These are phyloP conservation scores for Cotoneaster glaucophyllus DNA, from an alignment of 306 rosid species.

Conservation along the genomic window DNA sequence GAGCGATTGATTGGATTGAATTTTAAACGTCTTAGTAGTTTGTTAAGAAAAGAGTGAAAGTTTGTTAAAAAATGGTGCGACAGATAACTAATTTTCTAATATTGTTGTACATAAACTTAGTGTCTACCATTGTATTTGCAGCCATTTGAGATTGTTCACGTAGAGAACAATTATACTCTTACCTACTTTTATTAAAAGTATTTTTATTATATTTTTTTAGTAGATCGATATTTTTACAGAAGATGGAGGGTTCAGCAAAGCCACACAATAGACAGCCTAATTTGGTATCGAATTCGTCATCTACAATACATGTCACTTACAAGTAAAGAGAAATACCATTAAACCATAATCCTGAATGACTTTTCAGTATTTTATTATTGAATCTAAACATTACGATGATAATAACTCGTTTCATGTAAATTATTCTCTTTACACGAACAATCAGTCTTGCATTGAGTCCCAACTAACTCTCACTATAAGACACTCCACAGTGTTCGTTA, in stretches of 20 bases:
- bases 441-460: neutral
- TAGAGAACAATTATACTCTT: no score
- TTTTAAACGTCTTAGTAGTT: neutral
- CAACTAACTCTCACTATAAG: neutral
- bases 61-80: neutral
- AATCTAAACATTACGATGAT: no score
- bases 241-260: fast-evolving
- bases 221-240: no score
- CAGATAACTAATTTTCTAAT: no score
- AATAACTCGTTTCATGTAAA: no score
- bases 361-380: no score
- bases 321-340: fast-evolving
- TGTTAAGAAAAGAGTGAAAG: neutral
- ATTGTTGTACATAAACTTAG: no score
- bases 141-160: no score
- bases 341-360: fast-evolving
- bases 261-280: fast-evolving
- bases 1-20: neutral
- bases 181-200: no score
- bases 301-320: fast-evolving
- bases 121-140: no score
- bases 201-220: no score
- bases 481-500: neutral
- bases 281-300: no score
- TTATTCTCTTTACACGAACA: fast-evolving